A percentile compares a stretch with the other conserved stretches of the same genome.
Conservation (phyloP, 495 filamentous ascomycete genomes). For the Penicillium flavigenum region DNA sequence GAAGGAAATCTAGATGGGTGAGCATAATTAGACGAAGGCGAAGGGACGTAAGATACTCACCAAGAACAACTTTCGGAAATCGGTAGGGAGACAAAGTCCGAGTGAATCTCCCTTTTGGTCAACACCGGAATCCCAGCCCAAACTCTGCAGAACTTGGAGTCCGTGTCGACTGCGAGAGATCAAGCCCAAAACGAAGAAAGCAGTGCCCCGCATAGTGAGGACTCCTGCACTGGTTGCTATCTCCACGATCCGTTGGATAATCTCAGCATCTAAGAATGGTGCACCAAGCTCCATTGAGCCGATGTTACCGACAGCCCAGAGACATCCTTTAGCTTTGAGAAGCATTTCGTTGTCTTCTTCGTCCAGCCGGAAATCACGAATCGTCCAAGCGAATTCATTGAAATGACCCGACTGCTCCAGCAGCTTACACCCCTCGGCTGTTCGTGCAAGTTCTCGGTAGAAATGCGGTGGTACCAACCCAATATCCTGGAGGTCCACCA, state of each 20-base stretch:
- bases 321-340: constrained; percentile 91
- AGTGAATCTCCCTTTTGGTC: constrained; percentile 78
- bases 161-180: constrained; percentile 92
- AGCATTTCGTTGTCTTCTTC: constrained; percentile 84
- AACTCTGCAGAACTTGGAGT: constrained; percentile 78
- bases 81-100: constrained; percentile 79
- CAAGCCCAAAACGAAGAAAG: constrained; percentile 91
- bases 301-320: constrained; percentile 98
- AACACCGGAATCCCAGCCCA: constrained; percentile 90
- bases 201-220: constrained; percentile 88
- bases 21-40: constrained; percentile 6
- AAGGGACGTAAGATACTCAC: constrained; percentile 38
- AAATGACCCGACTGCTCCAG: constrained; percentile 93
- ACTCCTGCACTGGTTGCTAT: constrained; percentile 87
- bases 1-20: constrained; percentile 37
- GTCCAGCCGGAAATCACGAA: constrained; percentile 78
- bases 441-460: constrained; percentile 91
- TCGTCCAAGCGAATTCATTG: constrained; percentile 83
- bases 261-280: constrained; percentile 82
- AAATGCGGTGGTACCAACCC: constrained; percentile 89
- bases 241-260: constrained; percentile 77
- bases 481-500: constrained; percentile 58
- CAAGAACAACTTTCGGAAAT: constrained; percentile 76
- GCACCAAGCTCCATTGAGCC: constrained; percentile 97
- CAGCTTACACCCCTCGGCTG: constrained; percentile 85